Conservation (phyloP, 73 alveolate genomes). For the Tetrahymena malaccensis region DNA sequence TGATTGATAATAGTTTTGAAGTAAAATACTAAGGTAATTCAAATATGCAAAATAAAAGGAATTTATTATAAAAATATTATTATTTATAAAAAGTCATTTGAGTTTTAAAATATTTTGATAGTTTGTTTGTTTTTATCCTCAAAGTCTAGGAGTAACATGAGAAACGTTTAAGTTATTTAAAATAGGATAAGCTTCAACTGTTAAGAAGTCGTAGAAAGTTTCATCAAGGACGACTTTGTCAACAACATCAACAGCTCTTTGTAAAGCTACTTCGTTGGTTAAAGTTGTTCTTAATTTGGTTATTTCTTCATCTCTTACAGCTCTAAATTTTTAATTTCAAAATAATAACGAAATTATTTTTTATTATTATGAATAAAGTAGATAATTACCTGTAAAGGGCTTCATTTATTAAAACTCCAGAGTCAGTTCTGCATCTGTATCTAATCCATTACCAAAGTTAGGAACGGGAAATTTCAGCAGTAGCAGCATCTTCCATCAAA, state of each 20-base stretch:
- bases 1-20: too few relatives aligned
- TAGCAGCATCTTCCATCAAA: conserved; percentile 52
- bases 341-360: background rate
- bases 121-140: background rate
- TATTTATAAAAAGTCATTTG: background rate
- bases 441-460: conserved; percentile 38
- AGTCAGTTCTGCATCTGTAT: background rate
- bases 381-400: background rate
- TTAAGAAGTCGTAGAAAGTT: background rate
- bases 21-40: background rate
- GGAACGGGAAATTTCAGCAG: conserved; percentile 46
- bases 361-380: background rate
- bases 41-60: background rate
- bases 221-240: background rate
- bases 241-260: background rate
- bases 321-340: background rate
- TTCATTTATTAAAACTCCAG: background rate
- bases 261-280: background rate
- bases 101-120: background rate
- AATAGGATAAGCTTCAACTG: background rate
- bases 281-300: background rate
- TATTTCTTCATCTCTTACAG: background rate
- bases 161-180: background rate
- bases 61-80: too few relatives aligned
- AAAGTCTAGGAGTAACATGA: background rate